These are phyloP conservation scores for Macrolepiota fuliginosa DNA, from an alignment of 768 basidiomycete species.

Conservation along the genomic window DNA sequence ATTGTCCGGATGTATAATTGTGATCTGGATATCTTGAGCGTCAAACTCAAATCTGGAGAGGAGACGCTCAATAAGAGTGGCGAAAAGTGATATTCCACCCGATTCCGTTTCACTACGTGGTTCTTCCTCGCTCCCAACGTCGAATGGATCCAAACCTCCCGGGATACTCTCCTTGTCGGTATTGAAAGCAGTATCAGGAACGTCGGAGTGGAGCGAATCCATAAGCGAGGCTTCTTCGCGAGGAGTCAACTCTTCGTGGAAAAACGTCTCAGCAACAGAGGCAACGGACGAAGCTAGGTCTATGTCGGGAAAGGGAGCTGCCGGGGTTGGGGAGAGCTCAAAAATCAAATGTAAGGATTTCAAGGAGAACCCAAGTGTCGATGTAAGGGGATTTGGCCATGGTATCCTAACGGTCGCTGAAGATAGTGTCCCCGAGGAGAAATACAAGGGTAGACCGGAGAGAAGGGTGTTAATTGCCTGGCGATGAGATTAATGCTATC, in stretches of 20 bases:
- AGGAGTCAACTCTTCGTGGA: slow-evolving; percentile 76
- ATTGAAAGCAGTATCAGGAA: slow-evolving; percentile 16
- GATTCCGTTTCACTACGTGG: slow-evolving; percentile 52
- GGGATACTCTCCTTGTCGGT: slow-evolving; percentile 51
- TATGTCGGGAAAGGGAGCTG: slow-evolving; percentile 19
- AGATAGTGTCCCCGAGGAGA: slow-evolving; percentile 72
- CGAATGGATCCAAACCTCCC: slow-evolving; percentile 64
- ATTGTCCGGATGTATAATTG: slow-evolving; percentile 62
- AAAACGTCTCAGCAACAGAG: slow-evolving; percentile 82
- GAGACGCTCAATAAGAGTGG: slow-evolving; percentile 74
- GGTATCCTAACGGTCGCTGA: slow-evolving; percentile 78
- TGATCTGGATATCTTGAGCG: slow-evolving; percentile 63
- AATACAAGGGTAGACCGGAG: slow-evolving; percentile 57
- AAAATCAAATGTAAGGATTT: slow-evolving; percentile 70
- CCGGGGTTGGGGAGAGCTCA: slow-evolving; percentile 34
- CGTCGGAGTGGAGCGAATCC: slow-evolving; percentile 59
- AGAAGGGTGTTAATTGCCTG: slow-evolving; percentile 82
- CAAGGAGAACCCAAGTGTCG: slow-evolving; percentile 67
- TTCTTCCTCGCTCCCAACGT: slow-evolving; percentile 34
- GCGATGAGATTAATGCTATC: slow-evolving; percentile 11
- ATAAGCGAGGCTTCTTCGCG: slow-evolving; percentile 70
- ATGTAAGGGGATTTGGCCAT: slow-evolving; percentile 81
- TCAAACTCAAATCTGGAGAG: slow-evolving; percentile 79
- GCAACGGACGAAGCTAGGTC: slow-evolving; percentile 78
- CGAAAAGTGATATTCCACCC: slow-evolving; percentile 76